Base-by-base conservation (phyloP, 202 grass and related monocot species). In the Tripidium arundinaceum region DNA sequence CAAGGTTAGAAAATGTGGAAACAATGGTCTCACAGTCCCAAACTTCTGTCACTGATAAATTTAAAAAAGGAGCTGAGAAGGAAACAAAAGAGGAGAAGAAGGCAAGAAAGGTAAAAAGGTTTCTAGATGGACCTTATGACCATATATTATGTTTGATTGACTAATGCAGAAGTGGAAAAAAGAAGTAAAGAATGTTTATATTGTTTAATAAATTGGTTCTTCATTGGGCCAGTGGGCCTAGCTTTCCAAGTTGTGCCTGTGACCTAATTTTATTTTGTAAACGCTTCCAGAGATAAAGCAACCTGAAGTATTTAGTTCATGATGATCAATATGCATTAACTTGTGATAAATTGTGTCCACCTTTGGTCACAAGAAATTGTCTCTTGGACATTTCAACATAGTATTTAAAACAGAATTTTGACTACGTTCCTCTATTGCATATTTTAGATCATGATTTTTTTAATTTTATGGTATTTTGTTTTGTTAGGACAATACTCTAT, bases 1-100 rank as follows among this genome's bases (percentile, higher is more conserved):
- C 88, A 64, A 95, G 85, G 33, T 95, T 99, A 54, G 96, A 93
- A 78, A 90, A 99, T 16, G 92, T 99, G 16, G 92, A 89, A 79
- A 99, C 82, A 78, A 99, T 95, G 65, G 96, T 95, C 39, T 95
- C 96, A 40, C 92, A 99, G 74, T 99, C 92, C 92, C 92, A 95
- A 61, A 83, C 16, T 82, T 99, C 96, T 57, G 71, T 28, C 34
- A 58, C 7, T 73, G 92, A 93, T 66, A 91, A 83, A 57, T 68
- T 62, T 54, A 91, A 86, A 66, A 93, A 77, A 18, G 79, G 76
- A 82, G 59, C 65, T 18, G 85, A 83, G 18, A 87, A 87, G 75
- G 88, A 91, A 79, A 88, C 92, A 8, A 95, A 99, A 83, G 92
- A 91, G 34, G 90, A 99, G 86, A 99, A 99, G 88, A 95, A 99